Percentiles rank a stretch among this genome's conserved stretches.
Evolutionary conservation across 768 basidiomycete species (phyloP).

Genomic region (Lactifluus pinguis): DNA sequence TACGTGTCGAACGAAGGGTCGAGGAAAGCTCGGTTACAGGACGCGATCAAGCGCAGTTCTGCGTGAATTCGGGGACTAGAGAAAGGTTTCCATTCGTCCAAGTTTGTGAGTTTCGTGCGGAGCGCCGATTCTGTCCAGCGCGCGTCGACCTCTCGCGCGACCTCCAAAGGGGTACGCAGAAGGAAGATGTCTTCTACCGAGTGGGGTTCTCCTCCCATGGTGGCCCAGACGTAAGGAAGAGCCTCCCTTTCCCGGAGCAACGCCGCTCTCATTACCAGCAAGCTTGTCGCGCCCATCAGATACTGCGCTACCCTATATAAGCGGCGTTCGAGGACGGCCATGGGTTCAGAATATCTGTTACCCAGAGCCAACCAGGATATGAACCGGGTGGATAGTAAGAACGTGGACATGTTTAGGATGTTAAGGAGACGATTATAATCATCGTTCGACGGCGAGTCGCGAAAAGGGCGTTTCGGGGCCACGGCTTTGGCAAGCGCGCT

Average conservation of each 20-base stretch:
- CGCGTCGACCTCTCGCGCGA: conserved; percentile 11
- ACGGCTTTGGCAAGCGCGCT: conserved; percentile 2
- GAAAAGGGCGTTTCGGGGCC: not conserved
- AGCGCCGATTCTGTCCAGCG: conserved; percentile 12
- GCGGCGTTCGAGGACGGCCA: conserved; percentile 8
- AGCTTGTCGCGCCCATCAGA: conserved; percentile 12
- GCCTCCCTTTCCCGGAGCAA: not conserved
- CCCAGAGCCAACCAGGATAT: conserved; percentile 4
- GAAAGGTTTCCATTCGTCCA: conserved; percentile 4
- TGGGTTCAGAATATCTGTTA: not conserved
- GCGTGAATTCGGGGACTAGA: conserved; percentile 13
- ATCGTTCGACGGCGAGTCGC: not conserved
- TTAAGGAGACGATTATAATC: conserved; percentile 7
- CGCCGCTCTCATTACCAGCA: conserved; percentile 5
- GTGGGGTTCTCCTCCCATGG: conserved; percentile 5
- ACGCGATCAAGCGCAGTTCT: conserved; percentile 14
- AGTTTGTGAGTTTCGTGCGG: not conserved
- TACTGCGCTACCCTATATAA: conserved; percentile 12
- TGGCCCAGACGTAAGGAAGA: conserved; percentile 10
- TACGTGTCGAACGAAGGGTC: conserved; percentile 13
- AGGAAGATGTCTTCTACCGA: conserved; percentile 12
- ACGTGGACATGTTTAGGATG: conserved; percentile 10
- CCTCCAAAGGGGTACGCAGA: conserved; percentile 9
- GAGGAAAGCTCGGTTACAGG: conserved; percentile 4
- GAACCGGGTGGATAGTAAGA: conserved; percentile 13